Evolutionary conservation across 345 rosid genomes (phyloP).

Genomic region (Eucalyptus cloeziana): DNA sequence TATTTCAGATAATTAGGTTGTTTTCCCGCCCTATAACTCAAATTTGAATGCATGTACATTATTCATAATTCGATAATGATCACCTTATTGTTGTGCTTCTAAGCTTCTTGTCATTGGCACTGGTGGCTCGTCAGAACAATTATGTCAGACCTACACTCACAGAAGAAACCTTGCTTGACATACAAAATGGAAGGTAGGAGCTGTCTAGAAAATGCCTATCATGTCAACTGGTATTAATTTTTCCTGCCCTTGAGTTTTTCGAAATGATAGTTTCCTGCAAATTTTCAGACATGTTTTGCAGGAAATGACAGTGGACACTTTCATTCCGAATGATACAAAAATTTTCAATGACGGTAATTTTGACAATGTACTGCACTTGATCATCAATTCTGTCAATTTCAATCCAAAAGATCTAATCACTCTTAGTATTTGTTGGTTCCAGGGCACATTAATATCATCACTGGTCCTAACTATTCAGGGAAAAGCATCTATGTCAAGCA

Average conservation of each 20-base stretch:
- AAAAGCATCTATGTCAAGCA: slow-evolving; percentile 94
- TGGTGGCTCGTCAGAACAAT: slow-evolving; percentile 86
- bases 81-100: background rate
- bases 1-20: background rate
- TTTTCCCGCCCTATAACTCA: background rate
- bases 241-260: background rate
- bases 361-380: background rate
- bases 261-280: background rate
- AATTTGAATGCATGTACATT: background rate
- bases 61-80: background rate
- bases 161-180: slow-evolving; percentile 52
- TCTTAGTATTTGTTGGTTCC: background rate
- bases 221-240: background rate
- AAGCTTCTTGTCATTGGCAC: slow-evolving; percentile 77
- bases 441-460: slow-evolving; percentile 77
- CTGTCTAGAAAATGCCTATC: background rate
- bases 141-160: slow-evolving; percentile 87
- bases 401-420: background rate
- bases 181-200: slow-evolving; percentile 77
- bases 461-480: slow-evolving; percentile 98
- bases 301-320: slow-evolving; percentile 95
- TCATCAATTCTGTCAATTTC: background rate
- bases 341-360: slow-evolving; percentile 46
- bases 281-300: slow-evolving; percentile 84
- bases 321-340: slow-evolving; percentile 86